Evolutionary conservation across 352 stramenopile genomes (phyloP).

Genomic region (Phytophthora macrochlamydospora): DNA sequence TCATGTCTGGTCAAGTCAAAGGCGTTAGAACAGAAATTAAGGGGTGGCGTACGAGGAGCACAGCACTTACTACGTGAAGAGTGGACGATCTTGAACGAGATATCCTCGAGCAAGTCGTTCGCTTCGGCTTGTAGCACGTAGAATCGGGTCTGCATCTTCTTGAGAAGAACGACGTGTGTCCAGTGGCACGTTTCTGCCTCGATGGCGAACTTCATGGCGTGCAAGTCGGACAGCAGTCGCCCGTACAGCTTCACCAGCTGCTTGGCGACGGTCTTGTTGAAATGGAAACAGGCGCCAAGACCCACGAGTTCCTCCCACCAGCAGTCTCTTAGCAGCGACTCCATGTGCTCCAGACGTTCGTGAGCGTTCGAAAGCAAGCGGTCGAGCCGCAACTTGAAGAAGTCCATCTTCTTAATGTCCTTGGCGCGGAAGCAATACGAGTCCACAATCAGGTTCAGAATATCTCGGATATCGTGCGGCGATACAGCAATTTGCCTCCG

Average conservation of each 20-base stretch:
- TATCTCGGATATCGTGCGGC: conserved; percentile 66
- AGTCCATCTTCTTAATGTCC: conserved; percentile 82
- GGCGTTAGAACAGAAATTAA: too few species aligned
- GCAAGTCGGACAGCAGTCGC: conserved; percentile 57
- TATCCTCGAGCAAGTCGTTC: conserved; percentile 74
- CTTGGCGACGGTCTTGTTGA: conserved; percentile 77
- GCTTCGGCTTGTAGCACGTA: conserved; percentile 71
- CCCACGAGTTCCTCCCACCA: conserved; percentile 84
- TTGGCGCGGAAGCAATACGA: conserved; percentile 80
- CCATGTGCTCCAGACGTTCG: conserved; percentile 52
- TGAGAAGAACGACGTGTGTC: conserved; percentile 65
- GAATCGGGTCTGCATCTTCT: conserved; percentile 66
- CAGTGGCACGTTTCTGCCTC: conserved; percentile 64
- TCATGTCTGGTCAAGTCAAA: conserved; percentile 30
- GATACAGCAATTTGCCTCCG: conserved; percentile 51
- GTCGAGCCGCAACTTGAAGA: conserved; percentile 69
- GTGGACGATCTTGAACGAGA: conserved; percentile 43
- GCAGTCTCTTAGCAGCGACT: conserved; percentile 56
- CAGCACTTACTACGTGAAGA: conserved; percentile 31
- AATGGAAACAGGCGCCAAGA: conserved; percentile 51
- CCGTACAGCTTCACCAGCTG: conserved; percentile 73
- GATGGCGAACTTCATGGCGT: conserved; percentile 79
- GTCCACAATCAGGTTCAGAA: conserved; percentile 83
- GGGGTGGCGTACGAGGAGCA: too few species aligned
- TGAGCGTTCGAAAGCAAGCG: conserved; percentile 48